phyloP scores from a whole-genome alignment of 768 basidiomycete genomes.

The Lactifluus subvellereus region DNA sequence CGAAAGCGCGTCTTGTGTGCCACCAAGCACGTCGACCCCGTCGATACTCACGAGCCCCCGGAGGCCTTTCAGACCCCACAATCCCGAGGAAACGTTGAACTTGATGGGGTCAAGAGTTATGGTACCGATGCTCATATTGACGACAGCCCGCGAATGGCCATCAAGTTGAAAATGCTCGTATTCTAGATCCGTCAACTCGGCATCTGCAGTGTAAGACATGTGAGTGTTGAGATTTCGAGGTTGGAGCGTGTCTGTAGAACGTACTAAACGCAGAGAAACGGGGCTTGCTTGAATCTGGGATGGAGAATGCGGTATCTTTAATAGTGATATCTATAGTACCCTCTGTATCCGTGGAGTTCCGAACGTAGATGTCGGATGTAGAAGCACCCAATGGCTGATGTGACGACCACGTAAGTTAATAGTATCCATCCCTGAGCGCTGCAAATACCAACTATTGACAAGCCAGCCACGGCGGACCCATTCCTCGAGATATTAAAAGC shows the following conservation, averaged over 20 bases:
- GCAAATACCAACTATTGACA: slow-evolving; percentile 45
- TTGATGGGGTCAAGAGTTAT: slow-evolving; percentile 67
- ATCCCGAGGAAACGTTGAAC: slow-evolving; percentile 58
- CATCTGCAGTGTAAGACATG: slow-evolving; percentile 35
- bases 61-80: slow-evolving; percentile 57
- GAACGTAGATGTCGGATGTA: slow-evolving; percentile 49
- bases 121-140: slow-evolving; percentile 55
- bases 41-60: slow-evolving; percentile 50
- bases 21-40: slow-evolving; percentile 60
- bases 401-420: background rate
- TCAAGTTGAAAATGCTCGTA: slow-evolving; percentile 50
- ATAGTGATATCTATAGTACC: slow-evolving; percentile 65
- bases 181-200: slow-evolving; percentile 46
- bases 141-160: slow-evolving; percentile 54
- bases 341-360: slow-evolving; percentile 48
- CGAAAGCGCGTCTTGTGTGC: slow-evolving; percentile 50
- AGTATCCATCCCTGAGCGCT: background rate
- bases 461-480: slow-evolving; percentile 46
- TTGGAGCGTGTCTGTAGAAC: slow-evolving; percentile 23
- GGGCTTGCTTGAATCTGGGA: slow-evolving; percentile 42
- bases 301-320: slow-evolving; percentile 44
- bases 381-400: slow-evolving; percentile 56
- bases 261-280: slow-evolving; percentile 56
- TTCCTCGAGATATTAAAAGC: slow-evolving; percentile 55
- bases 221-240: background rate